These are phyloP conservation scores for Candida albicans DNA, from an alignment of 1,139 yeast species.

Conservation along the genomic window DNA sequence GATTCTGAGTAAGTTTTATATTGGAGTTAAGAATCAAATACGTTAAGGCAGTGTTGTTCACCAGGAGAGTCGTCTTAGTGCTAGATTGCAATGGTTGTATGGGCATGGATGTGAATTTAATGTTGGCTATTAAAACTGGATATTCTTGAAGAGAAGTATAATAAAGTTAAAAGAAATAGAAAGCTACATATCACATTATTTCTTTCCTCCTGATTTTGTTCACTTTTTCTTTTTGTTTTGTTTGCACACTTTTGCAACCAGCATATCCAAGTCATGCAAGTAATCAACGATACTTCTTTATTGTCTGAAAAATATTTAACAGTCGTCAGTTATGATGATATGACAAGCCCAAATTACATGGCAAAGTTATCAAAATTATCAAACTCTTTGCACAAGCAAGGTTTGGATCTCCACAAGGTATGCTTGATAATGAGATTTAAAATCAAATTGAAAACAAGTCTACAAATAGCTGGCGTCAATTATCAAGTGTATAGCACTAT, in stretches of 20 bases:
- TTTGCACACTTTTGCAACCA: background rate
- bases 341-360: background rate
- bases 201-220: background rate
- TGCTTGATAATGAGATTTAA: slow-evolving; percentile 15
- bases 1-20: slow-evolving; percentile 15
- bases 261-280: background rate
- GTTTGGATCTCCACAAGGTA: too few relatives aligned
- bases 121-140: background rate
- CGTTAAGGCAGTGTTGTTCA: slow-evolving; percentile 16
- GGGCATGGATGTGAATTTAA: background rate
- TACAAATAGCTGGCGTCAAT: slow-evolving; percentile 6
- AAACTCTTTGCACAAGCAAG: slow-evolving; percentile 1
- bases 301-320: background rate
- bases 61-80: background rate
- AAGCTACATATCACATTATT: background rate
- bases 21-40: slow-evolving; percentile 18
- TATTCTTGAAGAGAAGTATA: background rate
- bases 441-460: slow-evolving; percentile 13
- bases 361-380: background rate
- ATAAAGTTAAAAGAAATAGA: background rate
- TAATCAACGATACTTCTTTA: background rate
- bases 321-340: background rate
- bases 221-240: background rate
- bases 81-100: background rate
- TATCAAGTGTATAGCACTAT: slow-evolving; percentile 13